Percentiles rank a stretch among this genome's conserved stretches.
Conservation (phyloP, 2,329 filamentous ascomycete species). For the Stemphylium beticola region DNA sequence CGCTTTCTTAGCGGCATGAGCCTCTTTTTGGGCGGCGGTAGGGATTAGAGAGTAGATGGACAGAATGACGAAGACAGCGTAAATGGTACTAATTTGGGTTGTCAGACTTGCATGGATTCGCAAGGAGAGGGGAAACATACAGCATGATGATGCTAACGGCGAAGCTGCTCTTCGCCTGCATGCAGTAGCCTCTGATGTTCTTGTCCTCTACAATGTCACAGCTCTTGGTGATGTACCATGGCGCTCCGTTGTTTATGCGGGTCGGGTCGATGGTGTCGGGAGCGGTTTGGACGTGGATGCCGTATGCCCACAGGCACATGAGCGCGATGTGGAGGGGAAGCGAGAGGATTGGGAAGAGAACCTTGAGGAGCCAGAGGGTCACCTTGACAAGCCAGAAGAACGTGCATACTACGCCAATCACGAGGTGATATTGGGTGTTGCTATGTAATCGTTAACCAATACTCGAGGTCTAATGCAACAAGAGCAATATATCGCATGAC, state of each 20-base stretch:
- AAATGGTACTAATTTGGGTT: conserved; percentile 59
- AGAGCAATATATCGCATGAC: too few species aligned
- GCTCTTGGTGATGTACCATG: conserved; percentile 78
- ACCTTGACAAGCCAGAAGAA: conserved; percentile 77
- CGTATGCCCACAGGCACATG: conserved; percentile 67
- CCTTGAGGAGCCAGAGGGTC: conserved; percentile 72
- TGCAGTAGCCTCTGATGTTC: conserved; percentile 64
- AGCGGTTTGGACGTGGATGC: conserved; percentile 73
- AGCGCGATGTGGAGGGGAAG: conserved; percentile 64
- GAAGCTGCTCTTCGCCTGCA: conserved; percentile 71
- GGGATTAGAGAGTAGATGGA: conserved; percentile 63
- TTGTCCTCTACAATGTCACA: conserved; percentile 67
- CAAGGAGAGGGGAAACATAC: conserved; percentile 56
- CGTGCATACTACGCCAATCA: conserved; percentile 75
- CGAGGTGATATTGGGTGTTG: conserved; percentile 76
- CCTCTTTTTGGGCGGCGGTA: conserved; percentile 37
- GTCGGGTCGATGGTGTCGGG: conserved; percentile 73
- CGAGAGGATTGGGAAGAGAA: conserved; percentile 71
- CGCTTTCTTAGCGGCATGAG: conserved; percentile 33
- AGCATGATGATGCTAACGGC: conserved; percentile 70
- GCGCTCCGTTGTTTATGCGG: conserved; percentile 65
- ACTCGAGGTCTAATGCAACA: too few species aligned
- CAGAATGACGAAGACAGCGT: conserved; percentile 64
- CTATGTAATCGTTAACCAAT: conserved; percentile 51
- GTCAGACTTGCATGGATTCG: background rate